Evolutionary conservation across 345 rosid species (phyloP), one percentile per base, ranked within the genome.

Genomic region (Camelina sativa): DNA sequence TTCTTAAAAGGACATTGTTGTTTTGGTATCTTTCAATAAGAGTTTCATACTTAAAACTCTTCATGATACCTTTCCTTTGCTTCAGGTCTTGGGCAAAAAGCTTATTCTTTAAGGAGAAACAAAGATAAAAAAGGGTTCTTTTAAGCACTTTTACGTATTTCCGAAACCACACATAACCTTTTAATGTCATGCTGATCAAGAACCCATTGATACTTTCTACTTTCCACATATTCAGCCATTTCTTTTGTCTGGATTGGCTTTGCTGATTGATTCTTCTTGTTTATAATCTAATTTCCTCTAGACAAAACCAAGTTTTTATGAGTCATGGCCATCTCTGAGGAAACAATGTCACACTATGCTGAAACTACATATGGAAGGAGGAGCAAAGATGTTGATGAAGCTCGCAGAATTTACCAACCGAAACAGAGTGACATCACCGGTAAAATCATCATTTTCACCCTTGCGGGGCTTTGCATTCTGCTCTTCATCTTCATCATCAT

Each of bases 151-250:
- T 69, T 76, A 55, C 80, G 44, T 76, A 47, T 69, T 62, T 22
- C 25, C 11, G 15, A 69, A 76, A 69, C 70, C 51, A 62, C 60
- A 46, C 44, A 61, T 62, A 50, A 69, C 56, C 75, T 69, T 76
- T 71, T 37, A 43, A n/a, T 68, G 64, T 68, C 50, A 68, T 76
- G 69, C 34, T 76, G 75, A 76, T 69, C 71, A 76, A 69, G 19
- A 56, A 34, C 37, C 23, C 28, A 62, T 55, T 76, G 48, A 51
- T 75, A 28, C 38, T 52, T 51, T 40, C 1, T 2, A 40, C 47
- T 67, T 75, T 41, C 68, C 62, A 51, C 80, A 69, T 47, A 46
- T 47, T 62, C 17, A 32, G 20, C 9, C 44, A 16, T 62, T 76
- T 53, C 22, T 38, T n/a, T 69, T 44, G 34, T 7, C 30, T 28